phyloP scores from a whole-genome alignment of 805 yeast species.

The Teunomyces lycoperdinae region DNA sequence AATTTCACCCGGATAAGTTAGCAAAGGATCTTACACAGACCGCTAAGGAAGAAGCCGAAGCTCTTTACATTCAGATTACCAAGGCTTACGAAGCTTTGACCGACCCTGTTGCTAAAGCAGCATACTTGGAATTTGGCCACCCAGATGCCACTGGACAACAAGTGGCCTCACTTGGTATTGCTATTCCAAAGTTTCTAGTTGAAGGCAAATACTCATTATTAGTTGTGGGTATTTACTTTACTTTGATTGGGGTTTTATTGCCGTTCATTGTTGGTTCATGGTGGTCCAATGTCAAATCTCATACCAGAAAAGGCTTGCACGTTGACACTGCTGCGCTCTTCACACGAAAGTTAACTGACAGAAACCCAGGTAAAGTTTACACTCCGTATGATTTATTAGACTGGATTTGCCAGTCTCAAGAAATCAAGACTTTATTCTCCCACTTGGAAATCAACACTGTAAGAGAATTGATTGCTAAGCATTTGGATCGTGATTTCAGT shows the following conservation, averaged over 20 bases:
- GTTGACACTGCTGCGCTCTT: conserved; percentile 79
- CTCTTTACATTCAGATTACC: conserved; percentile 73
- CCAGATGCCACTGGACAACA: conserved; percentile 88
- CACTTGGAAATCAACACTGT: conserved; percentile 46
- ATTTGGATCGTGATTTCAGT: conserved; percentile 51
- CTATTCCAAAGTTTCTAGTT: conserved; percentile 85
- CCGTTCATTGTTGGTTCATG: conserved; percentile 81
- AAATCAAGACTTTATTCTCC: conserved; percentile 48
- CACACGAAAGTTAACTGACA: conserved; percentile 69
- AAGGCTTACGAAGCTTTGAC: conserved; percentile 95
- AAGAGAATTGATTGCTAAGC: conserved; percentile 49
- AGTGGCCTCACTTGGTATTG: conserved; percentile 87
- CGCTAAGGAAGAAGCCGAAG: conserved; percentile 61
- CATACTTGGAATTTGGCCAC: conserved; percentile 85
- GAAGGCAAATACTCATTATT: conserved; percentile 75
- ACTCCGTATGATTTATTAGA: conserved; percentile 56
- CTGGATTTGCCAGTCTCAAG: conserved; percentile 65
- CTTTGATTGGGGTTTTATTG: conserved; percentile 70
- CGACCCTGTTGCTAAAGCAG: conserved; percentile 79
- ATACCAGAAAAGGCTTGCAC: conserved; percentile 80
- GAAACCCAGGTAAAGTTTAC: conserved; percentile 64
- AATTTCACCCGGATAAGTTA: conserved; percentile 92
- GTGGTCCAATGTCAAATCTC: conserved; percentile 83
- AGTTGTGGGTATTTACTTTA: conserved; percentile 60
- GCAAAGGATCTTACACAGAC: conserved; percentile 58